Percentiles rank a stretch among this genome's conserved stretches.
phyloP scores from a whole-genome alignment of 208 protist genomes.

The Acanthamoeba sp. region DNA sequence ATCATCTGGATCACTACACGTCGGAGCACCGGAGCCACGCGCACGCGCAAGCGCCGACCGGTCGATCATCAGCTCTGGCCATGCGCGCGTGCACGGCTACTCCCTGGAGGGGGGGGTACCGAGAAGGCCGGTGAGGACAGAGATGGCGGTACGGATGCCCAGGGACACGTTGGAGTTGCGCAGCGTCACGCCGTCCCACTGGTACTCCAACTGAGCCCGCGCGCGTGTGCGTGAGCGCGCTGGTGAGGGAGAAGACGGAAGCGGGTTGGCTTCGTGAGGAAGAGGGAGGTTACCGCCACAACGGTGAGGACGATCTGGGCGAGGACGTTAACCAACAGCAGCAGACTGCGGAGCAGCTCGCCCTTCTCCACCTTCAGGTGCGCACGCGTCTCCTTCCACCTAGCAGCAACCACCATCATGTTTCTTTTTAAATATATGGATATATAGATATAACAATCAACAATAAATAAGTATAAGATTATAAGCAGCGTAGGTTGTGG shows the following conservation, averaged over 20 bases:
- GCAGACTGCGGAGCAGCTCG: constrained; percentile 13
- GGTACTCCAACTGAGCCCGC: constrained; percentile 11
- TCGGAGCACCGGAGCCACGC: too few relatives aligned
- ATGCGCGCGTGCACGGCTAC: too few relatives aligned
- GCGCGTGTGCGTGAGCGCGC: too few relatives aligned
- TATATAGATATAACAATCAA: too few relatives aligned
- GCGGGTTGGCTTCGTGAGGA: not conserved
- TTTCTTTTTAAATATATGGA: too few relatives aligned
- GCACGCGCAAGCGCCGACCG: not conserved
- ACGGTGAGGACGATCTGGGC: constrained; percentile 52
- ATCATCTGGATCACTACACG: constrained; percentile 26
- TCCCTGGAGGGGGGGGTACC: not conserved
- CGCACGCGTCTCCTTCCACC: not conserved
- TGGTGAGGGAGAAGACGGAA: not conserved
- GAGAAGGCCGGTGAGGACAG: not conserved
- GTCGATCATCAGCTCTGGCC: not conserved
- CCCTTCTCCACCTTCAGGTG: not conserved
- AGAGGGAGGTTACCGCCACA: not conserved
- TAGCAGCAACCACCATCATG: not conserved
- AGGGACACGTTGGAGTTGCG: not conserved
- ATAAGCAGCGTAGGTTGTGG: not conserved
- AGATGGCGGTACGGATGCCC: not conserved
- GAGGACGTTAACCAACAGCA: constrained; percentile 10
- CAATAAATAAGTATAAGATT: too few relatives aligned
- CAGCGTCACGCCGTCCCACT: constrained; percentile 9